Evolutionary conservation across 1,284 basidiomycete species (phyloP), one percentile per base, ranked within the genome.

Genomic region (Blastosporella zonata): DNA sequence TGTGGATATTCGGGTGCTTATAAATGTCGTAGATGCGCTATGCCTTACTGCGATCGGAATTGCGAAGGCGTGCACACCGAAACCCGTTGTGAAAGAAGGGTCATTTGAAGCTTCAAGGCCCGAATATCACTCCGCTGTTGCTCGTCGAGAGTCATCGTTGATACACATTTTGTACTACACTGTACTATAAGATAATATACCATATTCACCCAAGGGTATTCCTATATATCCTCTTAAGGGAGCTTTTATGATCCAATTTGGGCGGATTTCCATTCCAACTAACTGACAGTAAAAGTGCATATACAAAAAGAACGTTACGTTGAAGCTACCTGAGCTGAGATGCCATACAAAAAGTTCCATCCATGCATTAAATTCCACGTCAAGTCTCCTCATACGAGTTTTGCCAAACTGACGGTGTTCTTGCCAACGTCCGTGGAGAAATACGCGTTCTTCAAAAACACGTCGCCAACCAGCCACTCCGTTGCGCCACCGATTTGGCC

Each of bases 361-460:
- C 18, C 21, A 37, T 37, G 22, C 33, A 45, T 36, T 27, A 4
- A 27, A n/a, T 27, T 22, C 43, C 37, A 27, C 22, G 17, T 20
- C 13, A 27, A 29, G 12, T 29, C 9, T 34, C 33, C 6, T 46
- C 38, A 74, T 20, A 67, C 67, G 37, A 80, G 67, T 61, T 75
- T 74, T 9, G 87, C 90, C 49, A 93, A 75, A 41, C 80, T 84
- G 49, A 93, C 75, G 43, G 74, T 69, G 67, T 93, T 88, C 60
- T 79, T 77, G 23, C 67, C 67, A 7, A 83, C 78, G 59, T 92
- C 78, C 7, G 82, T 86, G 9, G 84, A 87, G 66, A 88, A 87
- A 66, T 89, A 89, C 0, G 78, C 87, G 61, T 87, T 90, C 77
- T 89, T 88, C 60, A 89, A 70, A 74, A 88, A 89, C 34, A 82